Percentiles rank a stretch among this genome's conserved stretches.
Conservation (phyloP, 2,329 filamentous ascomycete genomes). For the Cytospora piceicola region DNA sequence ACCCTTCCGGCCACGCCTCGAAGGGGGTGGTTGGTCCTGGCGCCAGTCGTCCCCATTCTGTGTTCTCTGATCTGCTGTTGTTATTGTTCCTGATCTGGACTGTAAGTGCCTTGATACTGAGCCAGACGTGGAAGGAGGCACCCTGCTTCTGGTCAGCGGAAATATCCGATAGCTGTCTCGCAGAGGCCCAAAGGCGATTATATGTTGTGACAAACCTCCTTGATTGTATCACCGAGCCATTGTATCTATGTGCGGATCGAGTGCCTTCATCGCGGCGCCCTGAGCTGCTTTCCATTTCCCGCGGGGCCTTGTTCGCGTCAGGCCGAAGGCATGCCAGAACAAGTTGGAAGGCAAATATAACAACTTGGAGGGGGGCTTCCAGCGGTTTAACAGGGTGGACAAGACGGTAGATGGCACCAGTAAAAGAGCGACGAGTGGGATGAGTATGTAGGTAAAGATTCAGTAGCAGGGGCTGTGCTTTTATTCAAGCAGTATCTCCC, state of each 20-base stretch:
- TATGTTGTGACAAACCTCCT: slow-evolving; percentile 13
- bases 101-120: slow-evolving; percentile 12
- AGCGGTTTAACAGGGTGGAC: neutral
- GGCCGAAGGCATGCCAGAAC: slow-evolving; percentile 16
- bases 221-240: slow-evolving; percentile 19
- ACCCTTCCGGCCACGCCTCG: slow-evolving; percentile 27
- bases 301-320: slow-evolving; percentile 13
- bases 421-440: slow-evolving; percentile 14
- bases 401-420: slow-evolving; percentile 4
- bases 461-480: slow-evolving; percentile 13
- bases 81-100: slow-evolving; percentile 11
- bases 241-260: slow-evolving; percentile 14
- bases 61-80: slow-evolving; percentile 9
- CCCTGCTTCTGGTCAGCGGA: slow-evolving; percentile 12
- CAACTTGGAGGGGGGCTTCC: neutral
- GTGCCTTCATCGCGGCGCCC: slow-evolving; percentile 22
- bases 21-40: slow-evolving; percentile 23
- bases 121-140: slow-evolving; percentile 8
- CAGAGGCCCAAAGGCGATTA: no score
- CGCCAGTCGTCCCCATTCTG: slow-evolving; percentile 8
- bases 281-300: slow-evolving; percentile 24
- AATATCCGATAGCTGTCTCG: neutral
- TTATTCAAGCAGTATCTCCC: slow-evolving; percentile 13
- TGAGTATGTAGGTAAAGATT: slow-evolving; percentile 7
- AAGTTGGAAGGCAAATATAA: neutral